phyloP scores from a whole-genome alignment of 2,329 filamentous ascomycete species.

The Didymella glomerata region DNA sequence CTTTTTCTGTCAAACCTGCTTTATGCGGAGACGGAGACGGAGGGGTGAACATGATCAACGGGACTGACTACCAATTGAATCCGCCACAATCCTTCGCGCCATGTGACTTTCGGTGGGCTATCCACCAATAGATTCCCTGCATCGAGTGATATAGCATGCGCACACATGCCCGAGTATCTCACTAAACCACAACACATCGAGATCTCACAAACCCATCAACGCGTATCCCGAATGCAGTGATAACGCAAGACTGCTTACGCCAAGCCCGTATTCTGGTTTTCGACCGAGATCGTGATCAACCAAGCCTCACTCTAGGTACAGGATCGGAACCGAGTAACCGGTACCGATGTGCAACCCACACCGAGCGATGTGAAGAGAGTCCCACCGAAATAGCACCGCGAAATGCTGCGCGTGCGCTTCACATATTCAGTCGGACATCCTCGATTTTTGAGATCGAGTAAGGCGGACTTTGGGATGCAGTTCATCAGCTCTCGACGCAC shows the following conservation, averaged over 20 bases:
- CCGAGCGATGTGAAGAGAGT: background rate
- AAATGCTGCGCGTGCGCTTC: background rate
- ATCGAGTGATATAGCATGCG: background rate
- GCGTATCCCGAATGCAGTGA: background rate
- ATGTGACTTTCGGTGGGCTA: background rate
- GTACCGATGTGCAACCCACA: background rate
- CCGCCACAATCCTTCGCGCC: background rate
- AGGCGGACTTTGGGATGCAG: background rate
- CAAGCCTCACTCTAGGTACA: conserved; percentile 10
- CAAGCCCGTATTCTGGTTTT: conserved; percentile 1
- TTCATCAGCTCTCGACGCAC: background rate
- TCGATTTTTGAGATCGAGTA: background rate
- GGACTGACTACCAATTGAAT: background rate
- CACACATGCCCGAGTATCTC: background rate
- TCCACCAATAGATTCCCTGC: background rate
- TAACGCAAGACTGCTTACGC: conserved; percentile 3
- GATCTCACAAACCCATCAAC: background rate
- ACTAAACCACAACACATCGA: background rate
- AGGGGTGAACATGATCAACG: background rate
- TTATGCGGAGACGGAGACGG: background rate
- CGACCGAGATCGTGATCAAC: conserved; percentile 3
- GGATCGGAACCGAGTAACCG: conserved; percentile 5
- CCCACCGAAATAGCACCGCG: background rate
- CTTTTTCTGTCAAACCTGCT: conserved; percentile 3
- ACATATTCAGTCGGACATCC: background rate